Percentiles rank a stretch among this genome's conserved stretches.
These are phyloP conservation scores for Prunus davidiana DNA, from an alignment of 306 rosid species.

Conservation along the genomic window DNA sequence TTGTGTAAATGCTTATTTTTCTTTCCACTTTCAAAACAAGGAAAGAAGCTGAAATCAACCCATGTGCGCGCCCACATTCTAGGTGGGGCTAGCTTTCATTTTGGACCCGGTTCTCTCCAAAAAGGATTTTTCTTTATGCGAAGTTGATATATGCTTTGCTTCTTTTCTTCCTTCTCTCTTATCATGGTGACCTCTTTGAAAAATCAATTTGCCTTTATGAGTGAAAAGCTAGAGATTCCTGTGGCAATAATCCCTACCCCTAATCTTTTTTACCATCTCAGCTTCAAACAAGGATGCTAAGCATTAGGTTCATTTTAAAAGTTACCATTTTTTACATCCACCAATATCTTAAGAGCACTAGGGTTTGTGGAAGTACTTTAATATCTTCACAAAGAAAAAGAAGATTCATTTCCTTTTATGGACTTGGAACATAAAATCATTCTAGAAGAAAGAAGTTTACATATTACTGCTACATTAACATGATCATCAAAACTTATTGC, in stretches of 20 bases:
- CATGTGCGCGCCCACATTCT: conserved; percentile 23
- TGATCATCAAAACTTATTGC: conserved; percentile 15
- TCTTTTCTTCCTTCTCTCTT: neutral
- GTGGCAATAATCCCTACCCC: conserved; percentile 5
- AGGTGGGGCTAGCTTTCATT: conserved; percentile 4
- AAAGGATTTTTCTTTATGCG: conserved; percentile 18
- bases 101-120: conserved; percentile 26
- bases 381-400: neutral
- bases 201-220: conserved; percentile 5
- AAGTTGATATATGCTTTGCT: conserved; percentile 26
- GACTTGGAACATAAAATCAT: conserved; percentile 6
- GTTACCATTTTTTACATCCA: conserved; percentile 4
- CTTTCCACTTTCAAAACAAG: neutral
- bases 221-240: conserved; percentile 24
- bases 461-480: neutral
- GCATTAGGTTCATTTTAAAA: neutral
- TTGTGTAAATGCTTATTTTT: neutral
- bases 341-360: neutral
- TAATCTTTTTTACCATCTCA: neutral
- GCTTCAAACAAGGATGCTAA: conserved; percentile 1
- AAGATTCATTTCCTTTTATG: conserved; percentile 10
- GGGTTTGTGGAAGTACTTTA: conserved; percentile 4
- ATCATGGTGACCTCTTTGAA: conserved; percentile 1
- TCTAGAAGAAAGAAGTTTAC: neutral
- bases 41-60: conserved; percentile 15